A percentile compares a stretch with the other conserved stretches of the same genome.
Evolutionary conservation across 495 filamentous ascomycete genomes (phyloP).

Genomic region (Hypoxylon fuscum): DNA sequence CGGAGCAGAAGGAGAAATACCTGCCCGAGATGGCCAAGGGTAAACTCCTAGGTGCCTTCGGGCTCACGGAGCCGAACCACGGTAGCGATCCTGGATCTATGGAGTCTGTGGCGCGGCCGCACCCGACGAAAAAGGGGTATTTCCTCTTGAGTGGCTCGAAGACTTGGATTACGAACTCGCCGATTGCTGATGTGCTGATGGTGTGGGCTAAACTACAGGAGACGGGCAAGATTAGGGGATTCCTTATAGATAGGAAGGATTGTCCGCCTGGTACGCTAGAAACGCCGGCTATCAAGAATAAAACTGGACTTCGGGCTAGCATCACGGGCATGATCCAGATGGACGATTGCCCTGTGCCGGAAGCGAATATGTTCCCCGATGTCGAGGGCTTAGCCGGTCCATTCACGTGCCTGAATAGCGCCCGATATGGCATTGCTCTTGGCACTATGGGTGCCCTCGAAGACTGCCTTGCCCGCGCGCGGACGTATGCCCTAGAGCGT

Average conservation of each 20-base stretch:
- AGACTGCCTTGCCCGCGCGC: slow-evolving; percentile 82
- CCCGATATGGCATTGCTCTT: slow-evolving; percentile 91
- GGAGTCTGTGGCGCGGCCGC: slow-evolving; percentile 87
- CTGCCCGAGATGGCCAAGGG: slow-evolving; percentile 87
- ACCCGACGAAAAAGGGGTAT: slow-evolving; percentile 87
- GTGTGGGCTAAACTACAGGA: slow-evolving; percentile 94
- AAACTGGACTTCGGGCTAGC: slow-evolving; percentile 90
- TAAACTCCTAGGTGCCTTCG: slow-evolving; percentile 88
- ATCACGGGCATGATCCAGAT: slow-evolving; percentile 99
- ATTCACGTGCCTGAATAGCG: slow-evolving; percentile 93
- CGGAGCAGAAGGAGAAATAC: slow-evolving; percentile 89
- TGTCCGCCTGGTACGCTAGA: slow-evolving; percentile 89
- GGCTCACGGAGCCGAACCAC: slow-evolving; percentile 96
- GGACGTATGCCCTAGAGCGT: slow-evolving; percentile 87
- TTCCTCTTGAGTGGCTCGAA: slow-evolving; percentile 85
- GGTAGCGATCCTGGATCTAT: slow-evolving; percentile 96
- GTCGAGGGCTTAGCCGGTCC: slow-evolving; percentile 89
- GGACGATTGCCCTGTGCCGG: slow-evolving; percentile 86
- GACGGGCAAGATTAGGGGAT: slow-evolving; percentile 95
- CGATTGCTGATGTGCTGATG: slow-evolving; percentile 88
- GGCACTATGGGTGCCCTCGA: slow-evolving; percentile 93
- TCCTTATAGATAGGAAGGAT: slow-evolving; percentile 81
- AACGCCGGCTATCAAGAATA: slow-evolving; percentile 93
- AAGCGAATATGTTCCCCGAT: slow-evolving; percentile 92
- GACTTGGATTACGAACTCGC: slow-evolving; percentile 99